Evolutionary conservation across 176 grass and related monocot genomes (phyloP), one percentile per base, ranked within the genome.

Genomic region (Urochloa ruziziensis): DNA sequence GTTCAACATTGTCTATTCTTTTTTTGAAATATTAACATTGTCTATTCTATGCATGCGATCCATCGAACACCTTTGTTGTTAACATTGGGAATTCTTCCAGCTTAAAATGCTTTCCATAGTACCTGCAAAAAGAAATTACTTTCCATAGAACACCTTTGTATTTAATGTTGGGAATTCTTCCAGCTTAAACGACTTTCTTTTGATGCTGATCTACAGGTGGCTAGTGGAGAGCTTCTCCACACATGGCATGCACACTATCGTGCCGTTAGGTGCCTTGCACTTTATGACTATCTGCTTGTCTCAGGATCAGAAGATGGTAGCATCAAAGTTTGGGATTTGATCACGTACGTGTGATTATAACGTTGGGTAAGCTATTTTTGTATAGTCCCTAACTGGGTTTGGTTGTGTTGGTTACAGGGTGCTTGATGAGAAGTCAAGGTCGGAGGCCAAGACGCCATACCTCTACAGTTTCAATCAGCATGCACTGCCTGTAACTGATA

Each of bases 261-360:
- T 77, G 83, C 85, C 78, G 96, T 98, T 80, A 91, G 69, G 80
- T 95, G 96, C 82, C 91, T 98, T 46, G 72, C 67, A 3, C 88
- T 98, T 17, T 95, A 86, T 57, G 89, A 93, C 60, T 93, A 88
- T 47, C 53, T 95, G 57, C 89, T 95, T 73, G 90, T 98, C 52
- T 98, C 91, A 18, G 93, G 89, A 33, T 91, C 89, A 61, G 89
- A 88, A 49, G 92, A 93, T 49, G 96, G 92, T 49, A 74, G 59
- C 65, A 74, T 98, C 75, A 91, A 83, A 83, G 91, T 98, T 91
- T 98, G 96, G 96, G 91, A 90, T 81, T 89, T 98, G 62, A 76
- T 95, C 67, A 95, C 52, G 93, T 95, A 93, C 79, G 89, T 64
- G 62, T 76, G 56, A 39, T 79, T 27, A 12, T 89, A 80, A 79